phyloP scores from a whole-genome alignment of 2,329 filamentous ascomycete species.

The Gyromitra esculenta region DNA sequence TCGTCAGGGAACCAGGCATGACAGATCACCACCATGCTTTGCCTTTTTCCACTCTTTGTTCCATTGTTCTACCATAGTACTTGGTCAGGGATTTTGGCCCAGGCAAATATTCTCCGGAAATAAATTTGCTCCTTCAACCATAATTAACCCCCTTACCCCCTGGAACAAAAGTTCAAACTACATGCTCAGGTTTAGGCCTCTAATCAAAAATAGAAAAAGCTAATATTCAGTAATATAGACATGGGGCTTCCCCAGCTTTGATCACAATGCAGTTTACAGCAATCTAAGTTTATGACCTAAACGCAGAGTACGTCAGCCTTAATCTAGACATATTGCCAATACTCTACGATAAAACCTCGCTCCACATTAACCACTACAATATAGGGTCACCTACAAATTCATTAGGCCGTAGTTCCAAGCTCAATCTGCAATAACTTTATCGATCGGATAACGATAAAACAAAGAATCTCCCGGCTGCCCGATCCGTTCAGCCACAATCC shows the following conservation, averaged over 20 bases:
- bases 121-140: not conserved
- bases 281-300: not conserved
- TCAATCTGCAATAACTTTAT: not conserved
- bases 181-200: not conserved
- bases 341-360: not conserved
- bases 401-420: not conserved
- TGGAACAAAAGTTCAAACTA: not conserved
- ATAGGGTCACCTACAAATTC: not conserved
- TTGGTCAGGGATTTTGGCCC: not conserved
- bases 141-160: not conserved
- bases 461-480: not conserved
- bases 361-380: not conserved
- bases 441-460: not conserved
- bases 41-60: not conserved
- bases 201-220: not conserved
- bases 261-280: not conserved
- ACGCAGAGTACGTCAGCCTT: not conserved
- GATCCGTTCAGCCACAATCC: constrained; percentile 2
- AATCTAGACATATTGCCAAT: not conserved
- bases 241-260: not conserved
- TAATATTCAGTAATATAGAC: not conserved
- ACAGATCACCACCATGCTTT: not conserved
- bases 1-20: not conserved
- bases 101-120: not conserved
- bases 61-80: not conserved